These are phyloP conservation scores for Paecilomyces sp. DNA, from an alignment of 2,329 filamentous ascomycete genomes.

Conservation along the genomic window DNA sequence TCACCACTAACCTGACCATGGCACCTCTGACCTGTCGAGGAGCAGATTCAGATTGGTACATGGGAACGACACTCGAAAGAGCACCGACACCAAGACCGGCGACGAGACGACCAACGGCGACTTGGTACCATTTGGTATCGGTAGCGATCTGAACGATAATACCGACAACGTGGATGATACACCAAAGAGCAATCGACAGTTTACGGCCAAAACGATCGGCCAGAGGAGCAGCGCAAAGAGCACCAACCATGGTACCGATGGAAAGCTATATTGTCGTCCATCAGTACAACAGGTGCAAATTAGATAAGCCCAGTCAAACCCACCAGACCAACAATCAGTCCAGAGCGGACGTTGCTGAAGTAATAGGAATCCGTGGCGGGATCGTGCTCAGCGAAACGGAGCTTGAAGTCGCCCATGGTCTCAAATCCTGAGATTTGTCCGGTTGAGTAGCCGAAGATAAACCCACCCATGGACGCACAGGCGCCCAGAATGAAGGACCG, in stretches of 20 bases:
- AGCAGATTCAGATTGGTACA: slow-evolving; percentile 42
- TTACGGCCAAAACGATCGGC: slow-evolving; percentile 41
- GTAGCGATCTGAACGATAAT: slow-evolving; percentile 42
- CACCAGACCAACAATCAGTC: slow-evolving; percentile 39
- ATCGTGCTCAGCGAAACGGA: slow-evolving; percentile 31
- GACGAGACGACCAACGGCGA: slow-evolving; percentile 40
- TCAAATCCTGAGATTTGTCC: slow-evolving; percentile 41
- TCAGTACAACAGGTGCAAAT: not conserved
- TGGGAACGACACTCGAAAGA: slow-evolving; percentile 40
- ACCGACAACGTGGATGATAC: slow-evolving; percentile 37
- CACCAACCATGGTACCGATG: slow-evolving; percentile 37
- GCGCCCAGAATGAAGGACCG: slow-evolving; percentile 37
- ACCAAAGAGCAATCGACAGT: slow-evolving; percentile 39
- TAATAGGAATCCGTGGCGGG: slow-evolving; percentile 22
- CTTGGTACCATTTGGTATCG: slow-evolving; percentile 34
- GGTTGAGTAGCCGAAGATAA: slow-evolving; percentile 42
- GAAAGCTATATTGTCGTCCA: slow-evolving; percentile 27
- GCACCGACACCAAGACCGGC: slow-evolving; percentile 43
- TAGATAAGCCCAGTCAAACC: slow-evolving; percentile 3
- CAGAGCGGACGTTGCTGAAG: slow-evolving; percentile 39
- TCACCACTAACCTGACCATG: slow-evolving; percentile 28
- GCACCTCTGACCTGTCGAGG: slow-evolving; percentile 42
- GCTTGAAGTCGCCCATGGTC: slow-evolving; percentile 39
- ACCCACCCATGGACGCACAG: slow-evolving; percentile 42
- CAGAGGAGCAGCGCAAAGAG: slow-evolving; percentile 36